Evolutionary conservation across 2,329 filamentous ascomycete species (phyloP), one percentile per base, ranked within the genome.

Genomic region (Leptographium radiaticola): DNA sequence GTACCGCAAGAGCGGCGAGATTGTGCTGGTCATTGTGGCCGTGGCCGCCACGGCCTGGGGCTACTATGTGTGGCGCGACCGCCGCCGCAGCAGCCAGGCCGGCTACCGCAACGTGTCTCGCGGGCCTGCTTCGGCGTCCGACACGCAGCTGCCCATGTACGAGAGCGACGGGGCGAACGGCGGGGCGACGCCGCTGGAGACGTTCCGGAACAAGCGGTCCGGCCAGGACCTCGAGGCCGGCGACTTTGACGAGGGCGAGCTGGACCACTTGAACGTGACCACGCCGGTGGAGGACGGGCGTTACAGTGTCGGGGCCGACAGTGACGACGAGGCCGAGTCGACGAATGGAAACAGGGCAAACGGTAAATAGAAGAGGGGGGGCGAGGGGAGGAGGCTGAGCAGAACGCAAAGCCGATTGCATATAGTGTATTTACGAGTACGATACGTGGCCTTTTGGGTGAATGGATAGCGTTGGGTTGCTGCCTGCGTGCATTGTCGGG

Each of bases 1-100:
- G 0, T 96, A 96, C 68, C 86, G 85, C 65, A 84, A 87, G 62
- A 93, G 87, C 3, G 89, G 90, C 51, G 88, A 94, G 68, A 80
- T 90, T 8, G 89, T 89, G 2, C 76, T 96, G 2, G 81, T 90
- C 16, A 80, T 96, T 49, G 87, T 95, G 18, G 74, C 84, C 51
- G 79, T 93, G 56, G 83, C 82, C 1, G 87, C 86, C 1, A 72
- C 70, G 6, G 71, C 79, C 13, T 95, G 88, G 84, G 87, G 84
- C n/a, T 86, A 82, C 65, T 83, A 77, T 59, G 68, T 86, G 62
- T 86, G 80, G 79, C 75, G 74, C 55, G 75, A 80, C 55, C 77
- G 83, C 49, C 75, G 79, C 59, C 75, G 72, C 38, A 65, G 70
- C 36, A 65, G 70, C 36, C 57, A 48, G 1, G 46, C 51, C 7